Evolutionary conservation across 2,329 filamentous ascomycete genomes (phyloP).

Genomic region (Pezicula neosporulosa): DNA sequence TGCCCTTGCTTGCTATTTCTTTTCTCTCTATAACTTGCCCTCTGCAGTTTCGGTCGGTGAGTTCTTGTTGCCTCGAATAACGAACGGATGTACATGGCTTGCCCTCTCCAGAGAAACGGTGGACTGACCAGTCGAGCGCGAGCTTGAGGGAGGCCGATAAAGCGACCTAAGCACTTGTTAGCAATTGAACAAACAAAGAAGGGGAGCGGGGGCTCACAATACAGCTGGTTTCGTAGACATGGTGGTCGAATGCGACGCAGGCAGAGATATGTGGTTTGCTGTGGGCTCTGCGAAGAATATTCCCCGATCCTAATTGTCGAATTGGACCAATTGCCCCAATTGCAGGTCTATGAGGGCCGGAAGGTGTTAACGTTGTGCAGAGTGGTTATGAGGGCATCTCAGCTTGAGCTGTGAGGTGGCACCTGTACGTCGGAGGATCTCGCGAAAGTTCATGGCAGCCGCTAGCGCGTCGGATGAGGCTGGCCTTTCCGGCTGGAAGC

Average conservation of each 20-base stretch:
- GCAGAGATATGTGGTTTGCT: neutral
- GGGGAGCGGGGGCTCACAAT: conserved; percentile 19
- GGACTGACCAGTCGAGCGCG: conserved; percentile 91
- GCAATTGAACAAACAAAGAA: neutral
- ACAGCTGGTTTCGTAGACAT: conserved; percentile 33
- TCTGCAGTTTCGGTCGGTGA: conserved; percentile 81
- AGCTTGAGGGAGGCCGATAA: conserved; percentile 91
- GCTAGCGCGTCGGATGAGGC: neutral
- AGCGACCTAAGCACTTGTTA: conserved; percentile 52
- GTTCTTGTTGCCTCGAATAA: conserved; percentile 88
- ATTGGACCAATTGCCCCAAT: too few species aligned
- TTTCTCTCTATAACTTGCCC: conserved; percentile 38
- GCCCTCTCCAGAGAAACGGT: conserved; percentile 89
- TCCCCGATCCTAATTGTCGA: too few species aligned
- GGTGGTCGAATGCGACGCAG: neutral
- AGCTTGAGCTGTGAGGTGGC: too few species aligned
- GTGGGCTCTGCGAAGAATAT: neutral
- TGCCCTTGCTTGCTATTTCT: neutral
- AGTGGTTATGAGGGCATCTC: too few species aligned
- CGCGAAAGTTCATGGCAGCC: neutral
- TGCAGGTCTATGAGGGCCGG: too few species aligned
- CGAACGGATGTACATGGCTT: conserved; percentile 91
- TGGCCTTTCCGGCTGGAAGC: neutral
- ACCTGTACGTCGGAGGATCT: too few species aligned
- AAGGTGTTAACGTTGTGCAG: too few species aligned